A percentile compares a stretch with the other conserved stretches of the same genome.
phyloP scores from a whole-genome alignment of 352 stramenopile species.

The Pythium utonaiense region DNA sequence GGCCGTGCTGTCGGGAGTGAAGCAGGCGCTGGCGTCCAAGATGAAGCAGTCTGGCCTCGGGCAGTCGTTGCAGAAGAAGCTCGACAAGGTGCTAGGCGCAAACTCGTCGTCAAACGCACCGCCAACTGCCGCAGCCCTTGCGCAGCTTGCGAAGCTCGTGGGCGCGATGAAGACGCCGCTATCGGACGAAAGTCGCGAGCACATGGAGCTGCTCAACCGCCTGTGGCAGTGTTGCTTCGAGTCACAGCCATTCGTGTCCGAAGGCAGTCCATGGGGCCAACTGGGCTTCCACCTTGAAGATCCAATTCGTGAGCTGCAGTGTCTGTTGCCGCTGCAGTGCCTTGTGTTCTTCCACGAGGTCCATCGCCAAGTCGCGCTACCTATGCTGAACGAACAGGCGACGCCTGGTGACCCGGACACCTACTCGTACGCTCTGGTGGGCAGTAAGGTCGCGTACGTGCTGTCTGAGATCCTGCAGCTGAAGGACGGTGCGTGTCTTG shows the following conservation, averaged over 20 bases:
- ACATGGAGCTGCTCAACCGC: slow-evolving; percentile 60
- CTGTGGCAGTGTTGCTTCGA: slow-evolving; percentile 78
- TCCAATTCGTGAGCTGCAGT: slow-evolving; percentile 64
- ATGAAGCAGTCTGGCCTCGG: slow-evolving; percentile 71
- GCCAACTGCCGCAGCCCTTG: slow-evolving; percentile 53
- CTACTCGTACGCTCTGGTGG: slow-evolving; percentile 64
- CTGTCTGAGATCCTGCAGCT: slow-evolving; percentile 72
- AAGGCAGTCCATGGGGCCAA: slow-evolving; percentile 45
- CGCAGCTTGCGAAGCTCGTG: slow-evolving; percentile 66
- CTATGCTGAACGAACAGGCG: slow-evolving; percentile 65
- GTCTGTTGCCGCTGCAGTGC: slow-evolving; percentile 69
- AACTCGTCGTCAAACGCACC: slow-evolving; percentile 29
- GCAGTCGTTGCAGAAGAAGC: slow-evolving; percentile 73
- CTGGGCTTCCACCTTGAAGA: slow-evolving; percentile 70
- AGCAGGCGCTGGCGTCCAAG: slow-evolving; percentile 78
- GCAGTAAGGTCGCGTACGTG: slow-evolving; percentile 50
- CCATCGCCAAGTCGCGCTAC: slow-evolving; percentile 53
- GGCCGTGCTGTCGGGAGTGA: slow-evolving; percentile 65
- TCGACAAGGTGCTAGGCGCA: slow-evolving; percentile 59
- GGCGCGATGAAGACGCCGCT: slow-evolving; percentile 60
- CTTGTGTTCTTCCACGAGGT: slow-evolving; percentile 82
- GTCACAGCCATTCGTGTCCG: slow-evolving; percentile 46
- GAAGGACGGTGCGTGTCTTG: slow-evolving; percentile 66
- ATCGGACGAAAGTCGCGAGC: slow-evolving; percentile 55
- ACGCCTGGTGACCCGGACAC: slow-evolving; percentile 30